phyloP scores from a whole-genome alignment of 225 moss, liverwort and hornwort species.

The Lunularia cruciata region DNA sequence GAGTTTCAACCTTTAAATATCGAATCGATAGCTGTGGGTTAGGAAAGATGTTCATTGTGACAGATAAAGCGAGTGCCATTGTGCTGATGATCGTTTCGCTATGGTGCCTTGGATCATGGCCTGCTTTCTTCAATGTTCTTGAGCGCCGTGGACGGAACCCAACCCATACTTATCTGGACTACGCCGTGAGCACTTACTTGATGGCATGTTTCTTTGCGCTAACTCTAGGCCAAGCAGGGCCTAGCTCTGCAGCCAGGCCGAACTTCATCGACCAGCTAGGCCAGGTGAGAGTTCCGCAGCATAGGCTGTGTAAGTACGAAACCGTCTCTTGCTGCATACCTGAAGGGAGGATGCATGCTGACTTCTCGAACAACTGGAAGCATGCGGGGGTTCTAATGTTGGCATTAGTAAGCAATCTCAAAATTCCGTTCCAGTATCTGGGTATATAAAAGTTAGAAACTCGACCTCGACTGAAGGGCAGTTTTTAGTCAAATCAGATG shows the following conservation, averaged over 20 bases:
- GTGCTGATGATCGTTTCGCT: slow-evolving; percentile 64
- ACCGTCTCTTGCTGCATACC: too few relatives aligned
- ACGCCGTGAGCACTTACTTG: slow-evolving; percentile 53
- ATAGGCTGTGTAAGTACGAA: not conserved
- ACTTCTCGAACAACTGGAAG: too few relatives aligned
- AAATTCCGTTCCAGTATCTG: too few relatives aligned
- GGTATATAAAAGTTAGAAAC: too few relatives aligned
- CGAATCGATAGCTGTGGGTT: not conserved
- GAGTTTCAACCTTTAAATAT: not conserved
- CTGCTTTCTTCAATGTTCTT: slow-evolving; percentile 73
- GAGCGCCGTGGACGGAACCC: slow-evolving; percentile 69
- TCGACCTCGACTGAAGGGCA: too few relatives aligned
- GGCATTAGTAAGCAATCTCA: too few relatives aligned
- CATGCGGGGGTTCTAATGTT: too few relatives aligned
- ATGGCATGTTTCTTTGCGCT: slow-evolving; percentile 59
- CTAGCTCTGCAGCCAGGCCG: slow-evolving; percentile 44
- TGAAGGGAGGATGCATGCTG: too few relatives aligned
- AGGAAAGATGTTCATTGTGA: slow-evolving; percentile 54
- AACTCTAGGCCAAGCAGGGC: slow-evolving; percentile 62
- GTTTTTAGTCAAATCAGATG: too few relatives aligned
- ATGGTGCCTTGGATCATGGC: slow-evolving; percentile 87
- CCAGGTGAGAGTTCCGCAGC: slow-evolving; percentile 29
- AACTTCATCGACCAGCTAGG: slow-evolving; percentile 61
- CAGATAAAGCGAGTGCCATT: slow-evolving; percentile 62
- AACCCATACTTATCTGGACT: slow-evolving; percentile 79